Percentiles rank a stretch among this genome's conserved stretches.
Conservation (phyloP, 768 basidiomycete genomes). For the Mycena latifolia region DNA sequence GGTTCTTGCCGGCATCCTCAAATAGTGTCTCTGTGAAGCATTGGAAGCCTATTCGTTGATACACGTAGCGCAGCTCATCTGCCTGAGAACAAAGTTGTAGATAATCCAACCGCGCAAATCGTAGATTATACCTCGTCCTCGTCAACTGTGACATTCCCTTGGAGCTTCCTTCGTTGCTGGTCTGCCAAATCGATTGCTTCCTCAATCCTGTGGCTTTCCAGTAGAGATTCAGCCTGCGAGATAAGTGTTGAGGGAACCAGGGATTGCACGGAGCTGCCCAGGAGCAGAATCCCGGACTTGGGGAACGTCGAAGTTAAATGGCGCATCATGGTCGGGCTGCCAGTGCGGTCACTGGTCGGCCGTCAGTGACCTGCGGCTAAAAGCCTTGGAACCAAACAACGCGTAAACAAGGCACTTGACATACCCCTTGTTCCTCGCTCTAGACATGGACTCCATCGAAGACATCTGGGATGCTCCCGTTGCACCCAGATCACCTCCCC, state of each 20-base stretch:
- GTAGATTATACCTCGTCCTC: constrained; percentile 62
- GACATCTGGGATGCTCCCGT: constrained; percentile 73
- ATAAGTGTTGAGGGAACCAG: constrained; percentile 80
- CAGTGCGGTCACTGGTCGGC: too few species aligned
- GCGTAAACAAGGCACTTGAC: constrained; percentile 16
- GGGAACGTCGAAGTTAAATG: constrained; percentile 59
- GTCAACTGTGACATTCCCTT: constrained; percentile 63
- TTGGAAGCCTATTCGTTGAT: constrained; percentile 86
- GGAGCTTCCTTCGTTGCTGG: constrained; percentile 68
- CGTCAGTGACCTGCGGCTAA: background rate
- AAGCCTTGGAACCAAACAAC: constrained; percentile 23
- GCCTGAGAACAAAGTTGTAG: constrained; percentile 47
- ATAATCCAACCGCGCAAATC: constrained; percentile 8
- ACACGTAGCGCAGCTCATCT: constrained; percentile 83
- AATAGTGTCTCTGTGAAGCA: constrained; percentile 85
- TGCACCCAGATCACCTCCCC: constrained; percentile 40
- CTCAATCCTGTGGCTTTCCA: constrained; percentile 72
- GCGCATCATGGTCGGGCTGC: constrained; percentile 11
- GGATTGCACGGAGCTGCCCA: constrained; percentile 73
- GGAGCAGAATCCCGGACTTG: constrained; percentile 76
- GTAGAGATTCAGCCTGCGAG: constrained; percentile 77
- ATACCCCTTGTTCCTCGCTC: too few species aligned
- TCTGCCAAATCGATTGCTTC: constrained; percentile 76
- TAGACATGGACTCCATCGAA: constrained; percentile 59
- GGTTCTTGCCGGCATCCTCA: constrained; percentile 82